Percentiles rank a stretch among this genome's conserved stretches.
These are phyloP conservation scores for Pseudogymnoascus sp. DNA, from an alignment of 2,329 filamentous ascomycete species.

Conservation along the genomic window DNA sequence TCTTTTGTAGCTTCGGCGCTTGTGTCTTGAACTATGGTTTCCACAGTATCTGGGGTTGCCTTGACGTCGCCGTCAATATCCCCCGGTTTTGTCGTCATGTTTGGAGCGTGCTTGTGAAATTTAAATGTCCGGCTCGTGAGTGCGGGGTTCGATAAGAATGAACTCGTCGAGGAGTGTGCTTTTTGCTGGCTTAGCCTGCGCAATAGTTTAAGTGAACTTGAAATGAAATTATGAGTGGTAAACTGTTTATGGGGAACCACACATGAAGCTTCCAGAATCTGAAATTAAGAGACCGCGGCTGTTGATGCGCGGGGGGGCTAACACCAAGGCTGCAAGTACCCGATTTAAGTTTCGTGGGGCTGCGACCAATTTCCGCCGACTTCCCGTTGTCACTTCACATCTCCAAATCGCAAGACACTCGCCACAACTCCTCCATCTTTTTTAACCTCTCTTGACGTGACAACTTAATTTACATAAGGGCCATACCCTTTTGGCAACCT, in stretches of 20 bases:
- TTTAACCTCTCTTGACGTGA: neutral
- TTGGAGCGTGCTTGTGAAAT: neutral
- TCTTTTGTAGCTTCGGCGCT: neutral
- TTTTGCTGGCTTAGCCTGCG: neutral
- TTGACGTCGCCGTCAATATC: constrained; percentile 3
- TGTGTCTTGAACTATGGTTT: neutral
- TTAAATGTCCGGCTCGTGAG: neutral
- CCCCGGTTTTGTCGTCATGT: constrained; percentile 4
- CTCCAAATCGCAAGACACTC: constrained; percentile 1
- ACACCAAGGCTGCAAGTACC: constrained; percentile 7
- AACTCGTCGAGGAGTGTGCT: neutral
- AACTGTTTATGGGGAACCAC: neutral
- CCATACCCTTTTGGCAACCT: neutral
- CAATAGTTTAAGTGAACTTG: neutral
- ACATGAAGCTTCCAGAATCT: neutral
- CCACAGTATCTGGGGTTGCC: neutral
- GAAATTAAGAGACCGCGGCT: constrained; percentile 4
- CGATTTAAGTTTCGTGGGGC: constrained; percentile 6
- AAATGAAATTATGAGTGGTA: neutral
- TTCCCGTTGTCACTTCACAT: constrained; percentile 9
- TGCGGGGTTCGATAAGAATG: neutral
- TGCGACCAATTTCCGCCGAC: constrained; percentile 9
- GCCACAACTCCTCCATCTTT: neutral
- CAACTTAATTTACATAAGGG: neutral
- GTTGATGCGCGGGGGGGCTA: constrained; percentile 4